Percentiles rank a stretch among this genome's conserved stretches.
Conservation (phyloP, 805 yeast species). For the Crinitomyces ghanaensis region DNA sequence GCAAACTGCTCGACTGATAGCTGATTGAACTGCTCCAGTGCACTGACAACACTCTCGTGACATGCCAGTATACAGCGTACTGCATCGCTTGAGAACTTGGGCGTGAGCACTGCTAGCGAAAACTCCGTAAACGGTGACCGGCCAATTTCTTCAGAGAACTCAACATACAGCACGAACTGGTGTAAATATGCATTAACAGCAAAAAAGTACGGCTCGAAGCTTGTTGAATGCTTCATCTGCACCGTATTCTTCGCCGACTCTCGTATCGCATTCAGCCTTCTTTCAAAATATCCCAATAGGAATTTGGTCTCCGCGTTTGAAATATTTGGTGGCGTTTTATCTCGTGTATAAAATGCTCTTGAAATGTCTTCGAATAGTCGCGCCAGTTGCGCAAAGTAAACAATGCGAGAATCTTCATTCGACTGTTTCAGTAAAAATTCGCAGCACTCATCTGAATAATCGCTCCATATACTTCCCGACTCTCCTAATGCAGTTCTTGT, state of each 20-base stretch:
- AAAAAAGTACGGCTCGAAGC: constrained; percentile 37
- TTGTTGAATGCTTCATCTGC: constrained; percentile 27
- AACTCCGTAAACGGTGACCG: constrained; percentile 28
- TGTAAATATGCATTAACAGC: constrained; percentile 36
- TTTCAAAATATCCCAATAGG: constrained; percentile 39
- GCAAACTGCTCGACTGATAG: constrained; percentile 36
- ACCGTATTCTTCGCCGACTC: constrained; percentile 25
- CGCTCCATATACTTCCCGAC: constrained; percentile 36
- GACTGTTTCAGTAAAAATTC: constrained; percentile 30
- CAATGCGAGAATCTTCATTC: constrained; percentile 33
- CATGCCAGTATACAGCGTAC: constrained; percentile 21
- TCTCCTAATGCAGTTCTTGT: constrained; percentile 59
- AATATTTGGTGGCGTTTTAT: constrained; percentile 33
- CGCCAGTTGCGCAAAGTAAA: constrained; percentile 47
- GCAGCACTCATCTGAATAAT: constrained; percentile 54
- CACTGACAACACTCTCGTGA: constrained; percentile 14
- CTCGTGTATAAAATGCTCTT: constrained; percentile 29
- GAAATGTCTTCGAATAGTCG: constrained; percentile 47
- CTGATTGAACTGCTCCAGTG: constrained; percentile 13
- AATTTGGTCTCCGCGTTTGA: constrained; percentile 28
- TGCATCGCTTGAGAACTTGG: constrained; percentile 17
- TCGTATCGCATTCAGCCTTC: constrained; percentile 32
- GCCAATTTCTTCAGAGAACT: constrained; percentile 17
- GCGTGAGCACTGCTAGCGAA: constrained; percentile 18
- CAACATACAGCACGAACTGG: constrained; percentile 25